Base-by-base conservation (phyloP, 768 basidiomycete species). In the Collybia sp. region DNA sequence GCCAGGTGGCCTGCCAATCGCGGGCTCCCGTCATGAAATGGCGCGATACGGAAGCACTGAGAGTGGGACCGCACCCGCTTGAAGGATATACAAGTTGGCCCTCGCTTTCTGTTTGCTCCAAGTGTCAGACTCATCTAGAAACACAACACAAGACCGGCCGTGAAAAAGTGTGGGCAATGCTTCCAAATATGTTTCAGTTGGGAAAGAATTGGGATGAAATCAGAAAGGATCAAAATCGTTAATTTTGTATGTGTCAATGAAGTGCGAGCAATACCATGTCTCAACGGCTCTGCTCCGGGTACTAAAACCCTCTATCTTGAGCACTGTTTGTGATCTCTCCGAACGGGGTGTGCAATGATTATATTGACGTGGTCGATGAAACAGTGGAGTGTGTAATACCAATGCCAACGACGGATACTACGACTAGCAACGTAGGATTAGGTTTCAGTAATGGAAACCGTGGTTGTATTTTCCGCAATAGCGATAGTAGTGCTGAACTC, bases 141-240 rank as follows among this genome's bases (percentile, higher is more conserved):
- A 39, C 42, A 18, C 60, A 65, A 50, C 68, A 71, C 44, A 52
- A 52, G 39, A 55, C 51, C 30, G 69, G 68, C 0, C 52, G 71
- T 39, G 61, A 67, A 53, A 63, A 62, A 52, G 59, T 69, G 5
- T 72, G 71, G 71, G 60, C 66, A 37, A 47, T 48, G 32, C 53
- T 72, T 25, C 71, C 69, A 0, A 50, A 44, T 12, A 54, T 69
- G 12, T 72, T 72, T 46, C 58, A 62, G 25, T 55, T 72, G 8
- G 65, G 63, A 38, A 25, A 25, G 25, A 66, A 59, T 16, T 72
- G 71, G 71, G 63, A 66, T 9, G 64, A 65, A 25, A 65, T 72
- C 8, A 59, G 51, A 38, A 59, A 56, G 44, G 64, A 68, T 34
- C 65, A 68, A 48, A 57, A 47, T 40, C 58, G 59, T 45, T 66